A percentile compares a stretch with the other conserved stretches of the same genome.
phyloP scores from a whole-genome alignment of 345 rosid genomes.

The Lumnitzera littorea region DNA sequence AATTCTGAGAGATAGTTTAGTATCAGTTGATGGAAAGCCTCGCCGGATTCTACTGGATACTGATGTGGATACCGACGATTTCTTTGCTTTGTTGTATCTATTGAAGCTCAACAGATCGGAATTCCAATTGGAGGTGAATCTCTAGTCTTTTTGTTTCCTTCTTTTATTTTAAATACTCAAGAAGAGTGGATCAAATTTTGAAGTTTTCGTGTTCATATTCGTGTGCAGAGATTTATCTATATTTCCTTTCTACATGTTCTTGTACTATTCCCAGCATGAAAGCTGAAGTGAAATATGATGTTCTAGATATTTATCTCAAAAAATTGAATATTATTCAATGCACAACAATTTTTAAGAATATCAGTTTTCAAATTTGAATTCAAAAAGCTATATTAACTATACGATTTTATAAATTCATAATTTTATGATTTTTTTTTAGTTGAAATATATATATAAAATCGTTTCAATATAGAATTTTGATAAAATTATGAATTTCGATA shows the following conservation, averaged over 20 bases:
- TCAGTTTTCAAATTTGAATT: no score
- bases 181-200: not conserved
- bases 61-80: slow-evolving; percentile 83
- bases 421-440: no score
- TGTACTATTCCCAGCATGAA: not conserved
- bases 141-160: not conserved
- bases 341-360: no score
- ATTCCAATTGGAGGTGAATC: slow-evolving; percentile 61
- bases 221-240: no score
- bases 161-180: not conserved
- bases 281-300: not conserved
- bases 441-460: no score
- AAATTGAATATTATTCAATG: no score
- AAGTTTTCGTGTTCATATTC: not conserved
- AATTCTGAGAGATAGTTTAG: slow-evolving; percentile 11
- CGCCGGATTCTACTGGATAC: slow-evolving; percentile 72
- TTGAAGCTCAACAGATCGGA: slow-evolving; percentile 78
- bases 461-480: no score
- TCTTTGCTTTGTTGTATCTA: slow-evolving; percentile 74
- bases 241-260: no score
- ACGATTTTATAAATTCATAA: no score
- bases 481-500: no score
- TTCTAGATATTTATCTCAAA: no score
- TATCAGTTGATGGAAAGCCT: slow-evolving; percentile 25
- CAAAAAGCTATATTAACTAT: no score